These are phyloP conservation scores for Scutellaria barbata DNA, from an alignment of 257 asterid species.

Conservation along the genomic window DNA sequence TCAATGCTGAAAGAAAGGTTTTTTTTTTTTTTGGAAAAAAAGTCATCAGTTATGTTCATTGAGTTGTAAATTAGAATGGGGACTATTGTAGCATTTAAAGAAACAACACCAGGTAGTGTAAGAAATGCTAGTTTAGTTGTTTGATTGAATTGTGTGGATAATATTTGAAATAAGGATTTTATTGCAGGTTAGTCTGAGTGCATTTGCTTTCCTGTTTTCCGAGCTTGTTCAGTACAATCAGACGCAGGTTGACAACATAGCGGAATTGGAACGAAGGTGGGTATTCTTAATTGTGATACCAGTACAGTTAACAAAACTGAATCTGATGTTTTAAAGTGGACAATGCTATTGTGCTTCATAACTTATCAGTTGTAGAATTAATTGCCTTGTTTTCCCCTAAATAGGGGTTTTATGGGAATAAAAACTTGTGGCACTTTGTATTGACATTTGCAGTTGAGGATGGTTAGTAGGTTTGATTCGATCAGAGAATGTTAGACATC, in stretches of 20 bases:
- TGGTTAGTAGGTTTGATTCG: constrained; percentile 4
- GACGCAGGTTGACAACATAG: constrained; percentile 85
- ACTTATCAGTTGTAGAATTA: not conserved
- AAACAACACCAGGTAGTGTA: no score
- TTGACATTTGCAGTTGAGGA: constrained; percentile 2
- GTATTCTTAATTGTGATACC: constrained; percentile 3
- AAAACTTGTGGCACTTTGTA: not conserved
- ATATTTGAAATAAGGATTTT: constrained; percentile 5
- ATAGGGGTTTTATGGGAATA: not conserved
- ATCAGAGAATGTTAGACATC: not conserved
- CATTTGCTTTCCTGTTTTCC: constrained; percentile 83
- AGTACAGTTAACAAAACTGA: not conserved
- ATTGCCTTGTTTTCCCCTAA: not conserved
- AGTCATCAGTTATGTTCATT: not conserved
- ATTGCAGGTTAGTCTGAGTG: constrained; percentile 85
- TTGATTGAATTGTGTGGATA: constrained; percentile 10
- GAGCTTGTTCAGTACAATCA: constrained; percentile 97
- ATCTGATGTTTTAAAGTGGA: not conserved
- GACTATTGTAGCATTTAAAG: not conserved
- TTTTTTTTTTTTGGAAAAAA: not conserved
- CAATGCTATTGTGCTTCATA: not conserved
- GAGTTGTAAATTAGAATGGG: not conserved
- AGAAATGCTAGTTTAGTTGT: not conserved
- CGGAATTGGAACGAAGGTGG: constrained; percentile 77
- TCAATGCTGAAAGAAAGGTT: constrained; percentile 2